Percentiles rank a stretch among this genome's conserved stretches.
Conservation (phyloP, 805 yeast genomes). For the Ogataea pilisensis region DNA sequence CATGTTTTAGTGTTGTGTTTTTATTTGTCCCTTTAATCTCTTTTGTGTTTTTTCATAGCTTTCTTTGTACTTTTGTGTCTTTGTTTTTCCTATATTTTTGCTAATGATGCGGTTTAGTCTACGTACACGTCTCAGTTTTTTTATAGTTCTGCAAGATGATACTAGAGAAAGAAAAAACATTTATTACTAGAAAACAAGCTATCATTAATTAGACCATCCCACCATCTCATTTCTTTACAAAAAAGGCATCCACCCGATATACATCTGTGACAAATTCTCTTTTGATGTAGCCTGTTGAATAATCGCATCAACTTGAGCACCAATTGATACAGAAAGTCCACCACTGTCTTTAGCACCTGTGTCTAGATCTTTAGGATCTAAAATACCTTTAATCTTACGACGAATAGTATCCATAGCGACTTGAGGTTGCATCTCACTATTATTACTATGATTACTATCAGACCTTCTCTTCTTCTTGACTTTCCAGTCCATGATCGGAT, state of each 20-base stretch:
- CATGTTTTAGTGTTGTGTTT: too few relatives aligned
- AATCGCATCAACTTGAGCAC: conserved; percentile 88
- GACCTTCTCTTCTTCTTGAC: conserved; percentile 34
- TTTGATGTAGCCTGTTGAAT: conserved; percentile 76
- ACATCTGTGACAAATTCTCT: conserved; percentile 78
- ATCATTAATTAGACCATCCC: background rate
- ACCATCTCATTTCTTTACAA: conserved; percentile 32
- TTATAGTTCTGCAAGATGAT: too few relatives aligned
- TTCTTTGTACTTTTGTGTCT: background rate
- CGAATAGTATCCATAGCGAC: conserved; percentile 69
- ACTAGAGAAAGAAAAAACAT: too few relatives aligned
- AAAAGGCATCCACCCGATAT: conserved; percentile 88
- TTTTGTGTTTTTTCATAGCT: conserved; percentile 2
- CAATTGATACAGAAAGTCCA: conserved; percentile 81
- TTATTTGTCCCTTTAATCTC: too few relatives aligned
- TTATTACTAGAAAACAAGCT: too few relatives aligned
- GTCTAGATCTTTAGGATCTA: conserved; percentile 55
- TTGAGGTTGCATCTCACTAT: conserved; percentile 43
- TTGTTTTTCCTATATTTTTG: too few relatives aligned
- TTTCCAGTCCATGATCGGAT: conserved; percentile 82
- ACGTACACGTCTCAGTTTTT: too few relatives aligned
- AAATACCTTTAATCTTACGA: conserved; percentile 77
- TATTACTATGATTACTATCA: conserved; percentile 9
- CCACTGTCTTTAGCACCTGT: conserved; percentile 34
- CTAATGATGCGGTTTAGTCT: too few relatives aligned